Conservation (phyloP, 352 stramenopile genomes). For the Stephanocyclus meneghinianus region DNA sequence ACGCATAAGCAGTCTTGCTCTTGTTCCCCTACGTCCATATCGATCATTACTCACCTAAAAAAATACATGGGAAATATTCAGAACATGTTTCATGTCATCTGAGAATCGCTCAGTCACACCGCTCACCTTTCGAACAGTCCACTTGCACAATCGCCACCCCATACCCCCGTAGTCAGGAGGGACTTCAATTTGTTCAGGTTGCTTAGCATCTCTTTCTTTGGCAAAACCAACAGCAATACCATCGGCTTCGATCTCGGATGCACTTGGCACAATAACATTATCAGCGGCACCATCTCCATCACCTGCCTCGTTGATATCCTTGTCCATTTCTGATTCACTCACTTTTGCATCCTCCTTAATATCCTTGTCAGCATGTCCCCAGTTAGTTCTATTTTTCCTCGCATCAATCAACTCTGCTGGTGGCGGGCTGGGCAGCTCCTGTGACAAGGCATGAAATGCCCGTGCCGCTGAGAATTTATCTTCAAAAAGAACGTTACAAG, state of each 20-base stretch:
- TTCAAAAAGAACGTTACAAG: constrained; percentile 75
- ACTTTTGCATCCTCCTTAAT: neutral
- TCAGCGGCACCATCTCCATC: neutral
- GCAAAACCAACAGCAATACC: neutral
- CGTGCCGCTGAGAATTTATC: constrained; percentile 66
- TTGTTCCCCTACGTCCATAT: constrained; percentile 65
- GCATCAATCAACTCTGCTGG: constrained; percentile 19
- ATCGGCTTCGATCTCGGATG: constrained; percentile 1
- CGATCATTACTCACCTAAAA: constrained; percentile 66
- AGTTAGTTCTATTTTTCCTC: constrained; percentile 18
- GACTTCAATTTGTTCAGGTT: constrained; percentile 20
- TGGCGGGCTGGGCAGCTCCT: constrained; percentile 60
- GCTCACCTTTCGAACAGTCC: constrained; percentile 67
- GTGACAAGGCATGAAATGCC: constrained; percentile 66
- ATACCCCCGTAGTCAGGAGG: constrained; percentile 64
- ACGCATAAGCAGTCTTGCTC: constrained; percentile 65
- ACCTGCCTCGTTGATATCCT: neutral
- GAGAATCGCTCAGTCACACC: neutral
- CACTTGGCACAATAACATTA: neutral
- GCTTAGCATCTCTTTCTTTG: constrained; percentile 5
- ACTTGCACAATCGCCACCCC: constrained; percentile 75
- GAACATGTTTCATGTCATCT: neutral
- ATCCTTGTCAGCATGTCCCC: constrained; percentile 9
- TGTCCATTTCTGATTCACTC: neutral
- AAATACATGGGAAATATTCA: neutral